Evolutionary conservation across 1,139 yeast genomes (phyloP), one percentile per base, ranked within the genome.

Genomic region (Kodamaea alishanica): DNA sequence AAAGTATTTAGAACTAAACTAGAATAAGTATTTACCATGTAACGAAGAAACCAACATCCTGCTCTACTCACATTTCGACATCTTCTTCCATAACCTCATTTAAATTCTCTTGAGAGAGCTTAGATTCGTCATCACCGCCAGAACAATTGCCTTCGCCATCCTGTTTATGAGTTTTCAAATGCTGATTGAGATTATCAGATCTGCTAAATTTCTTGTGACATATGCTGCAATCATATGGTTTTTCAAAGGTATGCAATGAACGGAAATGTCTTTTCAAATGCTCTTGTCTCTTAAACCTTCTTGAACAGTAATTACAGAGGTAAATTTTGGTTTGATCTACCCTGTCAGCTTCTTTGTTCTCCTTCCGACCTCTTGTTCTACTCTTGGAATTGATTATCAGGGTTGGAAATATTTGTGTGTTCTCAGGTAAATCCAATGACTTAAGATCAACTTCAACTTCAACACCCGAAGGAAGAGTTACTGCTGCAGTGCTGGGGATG

Each of bases 181-280:
- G 95, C 62, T 84, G 92, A 33, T 81, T 76, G 50, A 84, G 65
- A 52, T 84, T 84, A 57, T 84, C 95, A 11, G 84, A 75, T 46
- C 95, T 70, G 46, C 89, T 81, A 52, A 84, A 84, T 55, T 80
- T 79, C 62, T 83, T 84, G 37, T 76, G 75, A 55, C 95, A 84
- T 26, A 77, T 70, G n/a, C 67, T 64, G 61, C 95, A 84, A 48
- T 71, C 79, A 59, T 74, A 84, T 0, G 95, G 94, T 58, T 83
- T 82, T 44, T 82, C 89, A 44, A 80, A 75, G 20, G 90, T 83
- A 54, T 81, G 86, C 47, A 84, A 69, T 10, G 88, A 80, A 43
- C 92, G 70, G 55, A 81, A 78, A 55, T 84, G 95, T 43, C 95
- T 72, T 56, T 82, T 83, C 49, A 85, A 63, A 59, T 85, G 95